These are phyloP conservation scores for Dictyostelium purpureum DNA, from an alignment of 78 protist species.

Conservation along the genomic window DNA sequence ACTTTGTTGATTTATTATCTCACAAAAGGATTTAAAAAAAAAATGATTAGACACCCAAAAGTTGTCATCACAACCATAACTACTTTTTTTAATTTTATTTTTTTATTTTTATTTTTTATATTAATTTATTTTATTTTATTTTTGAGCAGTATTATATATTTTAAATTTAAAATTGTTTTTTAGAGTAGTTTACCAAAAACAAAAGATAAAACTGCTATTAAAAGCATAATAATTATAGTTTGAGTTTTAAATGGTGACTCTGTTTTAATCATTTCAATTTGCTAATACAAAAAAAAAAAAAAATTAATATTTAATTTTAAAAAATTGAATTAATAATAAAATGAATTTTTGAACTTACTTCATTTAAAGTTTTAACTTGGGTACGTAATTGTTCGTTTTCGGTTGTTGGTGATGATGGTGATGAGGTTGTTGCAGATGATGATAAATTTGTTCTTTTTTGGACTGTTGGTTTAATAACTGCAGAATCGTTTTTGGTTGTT, in stretches of 20 bases:
- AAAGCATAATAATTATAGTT: background rate
- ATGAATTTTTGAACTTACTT: background rate
- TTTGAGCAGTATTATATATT: background rate
- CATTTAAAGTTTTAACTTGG: conserved; percentile 12
- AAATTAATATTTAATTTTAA: too few relatives aligned
- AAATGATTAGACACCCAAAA: too few relatives aligned
- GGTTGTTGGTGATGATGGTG: background rate
- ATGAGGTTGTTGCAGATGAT: background rate
- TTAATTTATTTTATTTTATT: background rate
- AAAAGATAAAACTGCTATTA: conserved; percentile 31
- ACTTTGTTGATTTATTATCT: too few relatives aligned
- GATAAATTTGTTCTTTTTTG: background rate
- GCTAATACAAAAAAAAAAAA: background rate
- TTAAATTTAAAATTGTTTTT: background rate
- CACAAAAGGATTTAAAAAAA: too few relatives aligned
- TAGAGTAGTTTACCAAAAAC: conserved; percentile 32
- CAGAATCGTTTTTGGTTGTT: background rate
- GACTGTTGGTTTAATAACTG: background rate
- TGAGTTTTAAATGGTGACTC: background rate
- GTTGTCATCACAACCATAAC: too few relatives aligned
- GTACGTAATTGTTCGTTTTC: conserved; percentile 14
- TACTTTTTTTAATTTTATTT: background rate
- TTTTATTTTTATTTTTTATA: background rate
- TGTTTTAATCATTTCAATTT: background rate
- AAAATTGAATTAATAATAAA: background rate